Conservation (phyloP, 345 rosid genomes). For the Linum lewisii region DNA sequence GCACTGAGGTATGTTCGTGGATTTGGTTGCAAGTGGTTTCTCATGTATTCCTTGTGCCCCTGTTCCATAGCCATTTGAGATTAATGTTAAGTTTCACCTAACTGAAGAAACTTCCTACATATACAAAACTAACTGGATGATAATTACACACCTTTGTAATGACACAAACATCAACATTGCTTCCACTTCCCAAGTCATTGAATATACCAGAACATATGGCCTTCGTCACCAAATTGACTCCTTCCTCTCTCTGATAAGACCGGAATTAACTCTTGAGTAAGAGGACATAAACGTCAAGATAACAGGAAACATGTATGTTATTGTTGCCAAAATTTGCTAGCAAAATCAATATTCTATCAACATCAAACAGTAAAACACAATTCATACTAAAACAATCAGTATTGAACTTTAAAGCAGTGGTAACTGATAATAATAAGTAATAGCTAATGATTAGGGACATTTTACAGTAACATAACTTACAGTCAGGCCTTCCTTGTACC, state of each 20-base stretch:
- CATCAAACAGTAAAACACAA: too few relatives aligned
- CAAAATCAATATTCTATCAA: too few relatives aligned
- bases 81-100: conserved; percentile 7
- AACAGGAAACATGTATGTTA: too few relatives aligned
- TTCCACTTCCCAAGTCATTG: conserved; percentile 66
- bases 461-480: conserved; percentile 30
- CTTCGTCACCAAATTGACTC: conserved; percentile 53
- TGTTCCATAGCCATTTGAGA: conserved; percentile 18
- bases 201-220: conserved; percentile 58
- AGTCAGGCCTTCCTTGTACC: conserved; percentile 68
- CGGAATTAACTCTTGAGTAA: background rate
- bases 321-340: too few relatives aligned
- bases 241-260: conserved; percentile 56
- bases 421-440: background rate
- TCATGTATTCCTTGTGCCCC: conserved; percentile 65
- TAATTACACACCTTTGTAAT: conserved; percentile 54
- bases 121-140: conserved; percentile 2
- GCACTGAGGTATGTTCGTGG: conserved; percentile 55
- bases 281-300: too few relatives aligned
- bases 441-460: background rate
- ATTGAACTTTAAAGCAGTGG: background rate
- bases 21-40: conserved; percentile 73
- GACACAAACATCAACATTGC: conserved; percentile 86
- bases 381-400: background rate
- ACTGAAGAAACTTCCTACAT: conserved; percentile 3